Percentiles rank a stretch among this genome's conserved stretches.
Conservation (phyloP, 495 filamentous ascomycete species). For the Xylaria nigripes region DNA sequence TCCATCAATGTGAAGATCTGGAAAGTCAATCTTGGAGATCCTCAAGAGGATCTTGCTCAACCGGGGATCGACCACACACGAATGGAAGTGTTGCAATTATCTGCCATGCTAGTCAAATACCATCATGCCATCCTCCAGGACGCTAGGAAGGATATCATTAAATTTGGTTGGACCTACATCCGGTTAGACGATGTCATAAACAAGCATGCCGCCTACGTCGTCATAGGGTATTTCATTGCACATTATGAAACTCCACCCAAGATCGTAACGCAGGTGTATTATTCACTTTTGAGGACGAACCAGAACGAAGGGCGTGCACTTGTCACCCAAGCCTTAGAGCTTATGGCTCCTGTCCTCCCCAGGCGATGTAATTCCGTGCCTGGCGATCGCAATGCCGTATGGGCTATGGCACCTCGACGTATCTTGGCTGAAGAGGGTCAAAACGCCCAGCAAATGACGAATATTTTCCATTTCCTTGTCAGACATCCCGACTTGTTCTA, state of each 20-base stretch:
- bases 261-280: constrained; percentile 90
- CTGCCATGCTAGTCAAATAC: constrained; percentile 90
- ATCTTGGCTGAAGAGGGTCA: constrained; percentile 94
- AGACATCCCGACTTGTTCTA: constrained; percentile 90
- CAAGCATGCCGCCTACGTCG: constrained; percentile 94
- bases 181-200: constrained; percentile 97
- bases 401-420: constrained; percentile 84
- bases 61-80: constrained; percentile 89
- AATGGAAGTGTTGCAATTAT: constrained; percentile 92
- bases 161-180: constrained; percentile 98
- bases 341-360: constrained; percentile 88
- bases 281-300: constrained; percentile 80
- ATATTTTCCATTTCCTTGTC: constrained; percentile 95
- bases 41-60: constrained; percentile 75
- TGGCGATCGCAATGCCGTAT: constrained; percentile 50
- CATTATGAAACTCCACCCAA: constrained; percentile 95
- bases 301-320: constrained; percentile 89
- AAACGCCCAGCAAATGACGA: constrained; percentile 91
- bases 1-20: constrained; percentile 89
- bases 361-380: constrained; percentile 50
- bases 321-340: constrained; percentile 87
- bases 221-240: constrained; percentile 95
- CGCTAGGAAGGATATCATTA: constrained; percentile 94
- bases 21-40: constrained; percentile 77
- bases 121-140: constrained; percentile 77